Evolutionary conservation across 495 filamentous ascomycete genomes (phyloP).

Genomic region (Lophiotrema nucula): DNA sequence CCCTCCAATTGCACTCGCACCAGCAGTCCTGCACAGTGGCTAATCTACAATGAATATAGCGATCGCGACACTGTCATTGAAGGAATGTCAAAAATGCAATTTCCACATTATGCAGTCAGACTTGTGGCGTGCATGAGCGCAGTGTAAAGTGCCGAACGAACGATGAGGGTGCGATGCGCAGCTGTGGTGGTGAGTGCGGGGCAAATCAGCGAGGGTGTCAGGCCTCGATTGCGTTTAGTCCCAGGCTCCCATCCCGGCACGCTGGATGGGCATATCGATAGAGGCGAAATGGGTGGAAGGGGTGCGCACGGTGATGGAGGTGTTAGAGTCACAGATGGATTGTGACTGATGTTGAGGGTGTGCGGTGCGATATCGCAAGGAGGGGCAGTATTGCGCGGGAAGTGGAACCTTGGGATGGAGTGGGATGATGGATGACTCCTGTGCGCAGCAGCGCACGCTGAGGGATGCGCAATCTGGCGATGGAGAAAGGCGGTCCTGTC

Average conservation of each 20-base stretch:
- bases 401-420: no score
- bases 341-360: neutral
- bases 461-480: no score
- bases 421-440: neutral
- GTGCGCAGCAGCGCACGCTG: neutral
- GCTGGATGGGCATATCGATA: neutral
- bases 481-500: neutral
- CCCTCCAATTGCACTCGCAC: neutral
- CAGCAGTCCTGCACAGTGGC: neutral
- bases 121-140: neutral
- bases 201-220: conserved; percentile 13
- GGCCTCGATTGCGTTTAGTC: neutral
- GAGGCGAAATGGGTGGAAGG: neutral
- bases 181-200: conserved; percentile 1
- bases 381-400: no score
- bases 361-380: no score
- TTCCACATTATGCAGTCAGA: neutral
- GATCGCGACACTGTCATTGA: neutral
- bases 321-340: neutral
- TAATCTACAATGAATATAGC: no score
- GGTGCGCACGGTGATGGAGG: neutral
- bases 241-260: neutral
- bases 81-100: neutral
- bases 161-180: neutral
- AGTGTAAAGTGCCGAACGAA: neutral